Evolutionary conservation across 78 protist species (phyloP).

Genomic region (Dictyostelium intermedium): DNA sequence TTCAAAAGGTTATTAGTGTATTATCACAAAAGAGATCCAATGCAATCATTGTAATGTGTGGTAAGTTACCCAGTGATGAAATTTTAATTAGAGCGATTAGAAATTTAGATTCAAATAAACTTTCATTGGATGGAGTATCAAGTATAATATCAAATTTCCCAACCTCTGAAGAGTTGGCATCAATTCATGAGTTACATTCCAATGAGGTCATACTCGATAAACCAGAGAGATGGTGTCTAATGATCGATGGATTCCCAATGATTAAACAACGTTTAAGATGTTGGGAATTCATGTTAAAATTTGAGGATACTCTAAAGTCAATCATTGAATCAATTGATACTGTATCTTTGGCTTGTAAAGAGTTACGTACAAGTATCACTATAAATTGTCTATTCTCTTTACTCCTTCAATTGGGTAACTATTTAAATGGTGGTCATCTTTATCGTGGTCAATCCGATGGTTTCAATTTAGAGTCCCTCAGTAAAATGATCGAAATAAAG

Average conservation of each 20-base stretch:
- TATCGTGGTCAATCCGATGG: constrained; percentile 79
- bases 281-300: constrained; percentile 70
- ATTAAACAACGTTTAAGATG: constrained; percentile 36
- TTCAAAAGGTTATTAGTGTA: constrained; percentile 59
- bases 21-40: constrained; percentile 60
- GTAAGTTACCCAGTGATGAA: constrained; percentile 56
- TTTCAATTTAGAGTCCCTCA: constrained; percentile 49
- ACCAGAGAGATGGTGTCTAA: constrained; percentile 74
- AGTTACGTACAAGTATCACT: not conserved
- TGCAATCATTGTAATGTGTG: constrained; percentile 66
- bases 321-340: constrained; percentile 11
- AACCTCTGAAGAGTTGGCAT: constrained; percentile 23
- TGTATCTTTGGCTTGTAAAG: constrained; percentile 52
- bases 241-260: constrained; percentile 76
- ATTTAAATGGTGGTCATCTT: constrained; percentile 68
- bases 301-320: constrained; percentile 19
- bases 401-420: constrained; percentile 55
- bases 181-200: constrained; percentile 56
- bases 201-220: constrained; percentile 42
- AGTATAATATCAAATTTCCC: constrained; percentile 31
- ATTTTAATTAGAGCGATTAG: constrained; percentile 38
- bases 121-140: constrained; percentile 23
- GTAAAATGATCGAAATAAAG: constrained; percentile 52
- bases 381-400: not conserved
- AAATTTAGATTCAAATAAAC: constrained; percentile 25